Evolutionary conservation across 805 yeast genomes (phyloP).

Genomic region (Pichia cephalocereana): DNA sequence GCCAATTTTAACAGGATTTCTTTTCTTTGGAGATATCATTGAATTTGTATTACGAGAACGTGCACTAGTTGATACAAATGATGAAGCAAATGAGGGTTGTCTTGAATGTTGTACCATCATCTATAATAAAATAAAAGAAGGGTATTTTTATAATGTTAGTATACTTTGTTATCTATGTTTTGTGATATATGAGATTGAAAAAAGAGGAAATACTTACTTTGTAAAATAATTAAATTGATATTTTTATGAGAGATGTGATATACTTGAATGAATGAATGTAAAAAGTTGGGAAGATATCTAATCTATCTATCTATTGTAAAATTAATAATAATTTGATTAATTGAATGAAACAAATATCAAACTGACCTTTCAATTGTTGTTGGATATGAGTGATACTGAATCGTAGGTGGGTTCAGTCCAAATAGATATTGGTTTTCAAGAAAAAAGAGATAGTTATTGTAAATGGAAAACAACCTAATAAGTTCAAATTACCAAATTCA

Average conservation of each 20-base stretch:
- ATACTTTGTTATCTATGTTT: not conserved
- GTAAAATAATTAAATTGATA: not conserved
- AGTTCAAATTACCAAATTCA: no score
- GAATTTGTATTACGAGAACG: not conserved
- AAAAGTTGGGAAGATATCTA: not conserved
- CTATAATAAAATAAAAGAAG: not conserved
- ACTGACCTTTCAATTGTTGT: no score
- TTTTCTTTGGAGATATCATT: conserved; percentile 9
- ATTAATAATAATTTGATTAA: no score
- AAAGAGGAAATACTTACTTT: not conserved
- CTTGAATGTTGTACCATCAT: conserved; percentile 39
- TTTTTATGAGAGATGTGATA: not conserved
- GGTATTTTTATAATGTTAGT: no score
- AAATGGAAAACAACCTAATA: no score
- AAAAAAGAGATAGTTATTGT: no score
- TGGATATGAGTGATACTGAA: no score
- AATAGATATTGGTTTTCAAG: no score
- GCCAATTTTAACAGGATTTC: conserved; percentile 50
- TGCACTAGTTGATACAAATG: conserved; percentile 30
- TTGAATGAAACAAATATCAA: no score
- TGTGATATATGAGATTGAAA: not conserved
- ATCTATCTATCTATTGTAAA: no score
- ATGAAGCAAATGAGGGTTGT: conserved; percentile 52
- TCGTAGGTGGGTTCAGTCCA: no score
- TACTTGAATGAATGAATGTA: not conserved